Conservation (phyloP, 495 filamentous ascomycete species). For the Lasiosphaeria ovina region DNA sequence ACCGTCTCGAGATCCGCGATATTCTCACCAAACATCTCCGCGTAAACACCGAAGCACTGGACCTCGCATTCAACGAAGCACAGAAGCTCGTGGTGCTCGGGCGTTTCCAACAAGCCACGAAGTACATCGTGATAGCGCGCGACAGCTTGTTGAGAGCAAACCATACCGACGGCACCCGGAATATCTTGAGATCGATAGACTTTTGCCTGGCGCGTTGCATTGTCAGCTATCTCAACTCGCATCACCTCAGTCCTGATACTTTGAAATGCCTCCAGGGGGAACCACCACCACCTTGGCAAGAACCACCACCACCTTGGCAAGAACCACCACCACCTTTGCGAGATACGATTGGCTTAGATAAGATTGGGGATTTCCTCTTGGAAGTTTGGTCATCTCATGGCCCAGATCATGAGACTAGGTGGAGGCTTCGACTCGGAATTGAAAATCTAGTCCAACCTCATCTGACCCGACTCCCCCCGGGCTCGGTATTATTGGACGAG, state of each 20-base stretch:
- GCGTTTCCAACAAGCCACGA: background rate
- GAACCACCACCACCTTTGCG: too few species aligned
- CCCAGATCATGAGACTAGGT: too few species aligned
- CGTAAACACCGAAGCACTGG: background rate
- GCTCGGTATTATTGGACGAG: background rate
- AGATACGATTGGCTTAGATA: too few species aligned
- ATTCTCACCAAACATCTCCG: background rate
- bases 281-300: too few species aligned
- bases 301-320: too few species aligned
- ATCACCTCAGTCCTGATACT: too few species aligned
- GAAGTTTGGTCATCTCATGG: too few species aligned
- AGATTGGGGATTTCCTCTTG: too few species aligned
- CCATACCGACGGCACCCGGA: background rate
- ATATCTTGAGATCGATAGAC: background rate
- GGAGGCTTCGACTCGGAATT: too few species aligned
- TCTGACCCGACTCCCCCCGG: background rate
- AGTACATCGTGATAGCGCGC: background rate
- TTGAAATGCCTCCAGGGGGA: too few species aligned
- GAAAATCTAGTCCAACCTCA: too few species aligned
- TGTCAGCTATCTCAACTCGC: too few species aligned
- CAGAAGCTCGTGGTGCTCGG: background rate
- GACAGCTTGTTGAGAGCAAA: background rate
- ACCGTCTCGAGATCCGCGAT: background rate
- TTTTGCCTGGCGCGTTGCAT: background rate
- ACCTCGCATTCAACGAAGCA: background rate